Percentiles rank a stretch among this genome's conserved stretches.
Evolutionary conservation across 129 eudicot species (phyloP).

Genomic region (Deinandra increscens): DNA sequence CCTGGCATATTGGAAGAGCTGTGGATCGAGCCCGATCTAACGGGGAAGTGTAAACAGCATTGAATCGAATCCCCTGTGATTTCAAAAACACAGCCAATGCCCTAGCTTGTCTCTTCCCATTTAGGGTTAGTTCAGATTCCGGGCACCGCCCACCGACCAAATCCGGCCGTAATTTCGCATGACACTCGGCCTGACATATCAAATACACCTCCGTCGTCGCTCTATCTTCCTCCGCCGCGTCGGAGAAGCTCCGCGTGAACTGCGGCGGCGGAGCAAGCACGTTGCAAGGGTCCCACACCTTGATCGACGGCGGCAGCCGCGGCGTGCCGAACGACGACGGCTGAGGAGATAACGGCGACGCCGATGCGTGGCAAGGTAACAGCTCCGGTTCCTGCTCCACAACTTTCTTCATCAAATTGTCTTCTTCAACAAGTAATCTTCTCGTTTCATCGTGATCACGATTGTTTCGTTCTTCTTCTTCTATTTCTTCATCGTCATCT

Average conservation of each 20-base stretch:
- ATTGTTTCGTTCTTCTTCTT: constrained; percentile 44
- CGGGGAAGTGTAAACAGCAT: constrained; percentile 81
- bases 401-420: constrained; percentile 54
- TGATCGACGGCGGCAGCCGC: constrained; percentile 75
- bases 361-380: constrained; percentile 94
- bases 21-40: constrained; percentile 91
- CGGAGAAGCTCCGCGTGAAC: constrained; percentile 52
- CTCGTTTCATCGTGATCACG: constrained; percentile 30
- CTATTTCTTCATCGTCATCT: constrained; percentile 50
- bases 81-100: constrained; percentile 91
- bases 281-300: constrained; percentile 98
- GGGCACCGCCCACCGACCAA: constrained; percentile 83
- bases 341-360: constrained; percentile 94
- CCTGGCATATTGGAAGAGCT: constrained; percentile 85
- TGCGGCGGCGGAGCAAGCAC: constrained; percentile 82
- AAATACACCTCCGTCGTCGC: constrained; percentile 64
- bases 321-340: constrained; percentile 89
- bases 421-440: constrained; percentile 32
- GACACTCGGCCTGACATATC: constrained; percentile 84
- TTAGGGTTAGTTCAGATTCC: constrained; percentile 67
- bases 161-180: constrained; percentile 85
- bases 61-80: constrained; percentile 80
- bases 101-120: constrained; percentile 86
- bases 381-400: constrained; percentile 91
- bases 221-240: constrained; percentile 50